phyloP scores from a whole-genome alignment of 2,329 filamentous ascomycete genomes.

The Microthyrium microscopicum region DNA sequence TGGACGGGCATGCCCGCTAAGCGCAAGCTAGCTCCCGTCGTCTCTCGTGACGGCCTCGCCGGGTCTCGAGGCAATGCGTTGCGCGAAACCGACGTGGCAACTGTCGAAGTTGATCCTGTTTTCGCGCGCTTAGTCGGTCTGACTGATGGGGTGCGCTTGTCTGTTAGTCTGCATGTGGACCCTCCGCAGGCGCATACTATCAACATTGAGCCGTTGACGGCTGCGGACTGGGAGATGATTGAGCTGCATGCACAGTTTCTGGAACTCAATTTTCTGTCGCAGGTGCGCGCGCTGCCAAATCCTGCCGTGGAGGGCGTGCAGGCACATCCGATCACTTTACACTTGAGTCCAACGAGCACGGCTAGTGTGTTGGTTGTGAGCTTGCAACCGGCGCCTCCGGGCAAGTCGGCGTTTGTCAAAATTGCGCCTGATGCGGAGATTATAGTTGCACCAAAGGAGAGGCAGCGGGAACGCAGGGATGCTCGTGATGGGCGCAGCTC shows the following conservation, averaged over 20 bases:
- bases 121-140: conserved; percentile 65
- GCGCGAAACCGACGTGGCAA: conserved; percentile 58
- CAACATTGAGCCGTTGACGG: conserved; percentile 88
- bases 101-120: conserved; percentile 76
- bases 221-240: conserved; percentile 97
- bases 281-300: conserved; percentile 87
- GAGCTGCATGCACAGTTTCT: conserved; percentile 92
- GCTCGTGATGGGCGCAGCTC: conserved; percentile 5
- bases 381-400: conserved; percentile 55
- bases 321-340: conserved; percentile 71
- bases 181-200: conserved; percentile 84
- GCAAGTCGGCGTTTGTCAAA: conserved; percentile 67
- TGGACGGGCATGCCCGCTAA: conserved; percentile 98
- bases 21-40: conserved; percentile 55
- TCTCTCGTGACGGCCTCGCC: conserved; percentile 56
- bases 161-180: conserved; percentile 61
- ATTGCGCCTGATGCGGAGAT: conserved; percentile 90
- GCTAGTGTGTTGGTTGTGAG: conserved; percentile 79
- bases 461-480: conserved; percentile 43
- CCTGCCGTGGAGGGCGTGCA: conserved; percentile 36
- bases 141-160: conserved; percentile 52
- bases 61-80: conserved; percentile 38
- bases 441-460: conserved; percentile 86
- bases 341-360: conserved; percentile 87
- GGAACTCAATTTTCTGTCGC: conserved; percentile 80